Conservation (phyloP, 2,329 filamentous ascomycete species). For the Nigrospora oryzae region DNA sequence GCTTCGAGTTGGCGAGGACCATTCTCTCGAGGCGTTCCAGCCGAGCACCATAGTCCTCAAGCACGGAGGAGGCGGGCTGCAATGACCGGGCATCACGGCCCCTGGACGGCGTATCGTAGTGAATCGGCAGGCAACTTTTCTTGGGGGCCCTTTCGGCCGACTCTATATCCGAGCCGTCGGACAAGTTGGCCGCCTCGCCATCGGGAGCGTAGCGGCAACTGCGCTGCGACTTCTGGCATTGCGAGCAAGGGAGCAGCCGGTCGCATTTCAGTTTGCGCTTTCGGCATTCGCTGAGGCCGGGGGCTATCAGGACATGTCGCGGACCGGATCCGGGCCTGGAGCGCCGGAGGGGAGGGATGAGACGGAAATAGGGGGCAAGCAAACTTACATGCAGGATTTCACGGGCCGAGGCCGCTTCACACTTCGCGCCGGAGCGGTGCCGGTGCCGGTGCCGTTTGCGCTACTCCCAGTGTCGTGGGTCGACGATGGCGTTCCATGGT, state of each 20-base stretch:
- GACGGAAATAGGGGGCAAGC: neutral
- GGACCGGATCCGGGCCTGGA: no score
- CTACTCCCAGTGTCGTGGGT: conserved; percentile 1
- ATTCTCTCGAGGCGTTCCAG: conserved; percentile 47
- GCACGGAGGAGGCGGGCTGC: conserved; percentile 13
- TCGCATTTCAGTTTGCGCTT: conserved; percentile 51
- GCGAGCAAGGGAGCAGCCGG: conserved; percentile 45
- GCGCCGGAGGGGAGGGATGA: no score
- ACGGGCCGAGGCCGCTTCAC: conserved; percentile 46
- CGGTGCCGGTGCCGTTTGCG: conserved; percentile 1
- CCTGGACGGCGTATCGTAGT: conserved; percentile 7
- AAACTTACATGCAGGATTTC: conserved; percentile 37
- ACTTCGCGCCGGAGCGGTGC: conserved; percentile 23
- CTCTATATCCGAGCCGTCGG: conserved; percentile 37
- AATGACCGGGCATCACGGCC: conserved; percentile 21
- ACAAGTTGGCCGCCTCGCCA: conserved; percentile 35
- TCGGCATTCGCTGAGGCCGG: conserved; percentile 32
- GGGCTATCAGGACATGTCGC: neutral
- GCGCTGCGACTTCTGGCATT: conserved; percentile 49
- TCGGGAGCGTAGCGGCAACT: conserved; percentile 43
- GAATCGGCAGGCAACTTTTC: conserved; percentile 9
- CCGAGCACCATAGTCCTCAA: conserved; percentile 40
- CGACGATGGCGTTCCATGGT: conserved; percentile 6
- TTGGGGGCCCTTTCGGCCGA: conserved; percentile 14
- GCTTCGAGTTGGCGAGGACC: conserved; percentile 29